Conservation (phyloP, 768 basidiomycete species). For the Phylloporus sp. region DNA sequence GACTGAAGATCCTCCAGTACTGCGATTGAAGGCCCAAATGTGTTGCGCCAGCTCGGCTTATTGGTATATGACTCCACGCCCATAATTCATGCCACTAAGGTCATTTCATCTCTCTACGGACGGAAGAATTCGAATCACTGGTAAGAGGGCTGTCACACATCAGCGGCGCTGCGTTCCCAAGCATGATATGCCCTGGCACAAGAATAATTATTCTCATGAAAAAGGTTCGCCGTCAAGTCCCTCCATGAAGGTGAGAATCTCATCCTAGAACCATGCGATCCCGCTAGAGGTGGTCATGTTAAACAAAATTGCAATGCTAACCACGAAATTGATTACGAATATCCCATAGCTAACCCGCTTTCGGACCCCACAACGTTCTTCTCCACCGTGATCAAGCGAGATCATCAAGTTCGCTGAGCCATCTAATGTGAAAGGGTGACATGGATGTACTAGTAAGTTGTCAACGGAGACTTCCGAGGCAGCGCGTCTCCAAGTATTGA, state of each 20-base stretch:
- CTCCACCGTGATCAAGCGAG: slow-evolving; percentile 16
- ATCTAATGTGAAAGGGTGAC: neutral
- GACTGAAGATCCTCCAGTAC: neutral
- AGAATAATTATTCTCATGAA: slow-evolving; percentile 8
- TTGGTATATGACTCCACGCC: neutral
- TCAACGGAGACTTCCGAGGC: slow-evolving; percentile 3
- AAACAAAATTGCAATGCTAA: neutral
- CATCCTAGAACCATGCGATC: neutral
- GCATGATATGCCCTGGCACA: neutral
- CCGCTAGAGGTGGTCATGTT: neutral
- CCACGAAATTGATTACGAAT: neutral
- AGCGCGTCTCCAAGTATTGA: neutral
- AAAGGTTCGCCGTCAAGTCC: neutral
- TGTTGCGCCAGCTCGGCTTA: neutral
- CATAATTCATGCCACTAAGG: slow-evolving; percentile 2
- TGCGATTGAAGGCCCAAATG: slow-evolving; percentile 11
- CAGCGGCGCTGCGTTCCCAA: slow-evolving; percentile 6
- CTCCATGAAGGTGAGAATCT: slow-evolving; percentile 6
- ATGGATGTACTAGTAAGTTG: neutral
- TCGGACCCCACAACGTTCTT: slow-evolving; percentile 27
- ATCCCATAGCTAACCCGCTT: slow-evolving; percentile 12
- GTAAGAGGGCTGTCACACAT: slow-evolving; percentile 4
- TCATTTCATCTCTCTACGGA: slow-evolving; percentile 18
- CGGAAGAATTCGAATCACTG: slow-evolving; percentile 12
- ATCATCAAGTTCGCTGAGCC: slow-evolving; percentile 10